Base-by-base conservation (phyloP, 2,329 filamentous ascomycete genomes). In the Bipolaris zeicola region DNA sequence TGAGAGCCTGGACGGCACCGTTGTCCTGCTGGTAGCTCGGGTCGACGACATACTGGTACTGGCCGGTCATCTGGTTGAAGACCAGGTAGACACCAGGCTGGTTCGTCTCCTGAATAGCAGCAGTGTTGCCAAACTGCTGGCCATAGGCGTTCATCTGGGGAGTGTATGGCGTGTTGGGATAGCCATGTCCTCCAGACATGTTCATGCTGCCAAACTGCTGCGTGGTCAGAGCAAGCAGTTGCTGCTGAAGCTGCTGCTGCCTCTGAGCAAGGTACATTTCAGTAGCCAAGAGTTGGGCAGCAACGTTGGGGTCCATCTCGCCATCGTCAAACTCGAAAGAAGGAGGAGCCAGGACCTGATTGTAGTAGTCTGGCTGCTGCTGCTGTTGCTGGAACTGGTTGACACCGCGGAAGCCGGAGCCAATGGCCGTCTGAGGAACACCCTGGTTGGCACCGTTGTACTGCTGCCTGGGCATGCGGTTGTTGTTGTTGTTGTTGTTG, bases 201-300 rank as follows among this genome's bases (percentile, higher is more conserved):
- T 83, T 92, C 78, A 96, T 81, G 63, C 86, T 87, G 44, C 68
- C 68, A 43, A 75, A 75, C 61, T 75, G 72, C 62, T 75, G 72
- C n/a, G 71, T 71, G 70, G 94, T 95, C 22, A 97, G 87, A 63
- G 82, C 90, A 66, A 92, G 86, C 64, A 98, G 84, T 79, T 98
- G 92, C 79, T 97, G 93, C 79, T 98, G 93, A 50, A 98, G 86
- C 63, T 91, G 89, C 79, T 96, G 92, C 79, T 98, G 94, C 78
- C 96, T 93, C 73, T 96, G 92, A 38, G 92, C 92, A 48, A 99
- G 84, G 72, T 96, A 96, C 74, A 95, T 80, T 76, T 97, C 96
- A 69, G 92, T 96, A 55, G 92, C 90, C 71, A 97, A 86, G 62
- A 98, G 83, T 77, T 96, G 92, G 50, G 92, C 91, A 65, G 96